A percentile compares a stretch with the other conserved stretches of the same genome.
These are phyloP conservation scores for Hericium rajendrae DNA, from an alignment of 768 basidiomycete species.

Conservation along the genomic window DNA sequence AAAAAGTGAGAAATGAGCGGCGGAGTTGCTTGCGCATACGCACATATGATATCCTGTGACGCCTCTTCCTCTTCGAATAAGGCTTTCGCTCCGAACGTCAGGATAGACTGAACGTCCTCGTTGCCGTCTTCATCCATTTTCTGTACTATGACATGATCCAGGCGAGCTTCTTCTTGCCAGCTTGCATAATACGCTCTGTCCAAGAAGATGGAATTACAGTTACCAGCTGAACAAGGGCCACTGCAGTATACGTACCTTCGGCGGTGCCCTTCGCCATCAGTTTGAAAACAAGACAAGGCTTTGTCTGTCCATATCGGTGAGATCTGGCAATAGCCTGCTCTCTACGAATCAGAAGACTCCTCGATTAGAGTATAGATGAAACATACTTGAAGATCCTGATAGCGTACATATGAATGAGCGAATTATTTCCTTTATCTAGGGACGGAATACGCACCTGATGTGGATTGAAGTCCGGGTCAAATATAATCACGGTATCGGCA, in stretches of 20 bases:
- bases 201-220: not conserved
- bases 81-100: constrained; percentile 81
- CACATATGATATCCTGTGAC: constrained; percentile 62
- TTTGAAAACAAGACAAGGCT: constrained; percentile 92
- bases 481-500: constrained; percentile 84
- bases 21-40: not conserved
- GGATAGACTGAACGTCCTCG: constrained; percentile 75
- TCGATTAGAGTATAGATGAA: too few relatives aligned
- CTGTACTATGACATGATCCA: constrained; percentile 93
- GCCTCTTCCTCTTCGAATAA: constrained; percentile 62
- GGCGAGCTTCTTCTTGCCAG: constrained; percentile 93
- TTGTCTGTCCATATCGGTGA: constrained; percentile 91
- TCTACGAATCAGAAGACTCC: not conserved
- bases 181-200: constrained; percentile 81
- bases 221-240: not conserved
- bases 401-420: constrained; percentile 3
- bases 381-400: constrained; percentile 76
- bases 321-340: constrained; percentile 85
- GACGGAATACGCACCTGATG: constrained; percentile 54
- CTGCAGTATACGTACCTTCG: constrained; percentile 44
- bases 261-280: constrained; percentile 92
- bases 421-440: not conserved
- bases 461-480: constrained; percentile 98
- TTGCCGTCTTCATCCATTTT: constrained; percentile 81
- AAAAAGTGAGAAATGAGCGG: not conserved